Conservation (phyloP, 495 filamentous ascomycete species). For the Tuber aestivum region DNA sequence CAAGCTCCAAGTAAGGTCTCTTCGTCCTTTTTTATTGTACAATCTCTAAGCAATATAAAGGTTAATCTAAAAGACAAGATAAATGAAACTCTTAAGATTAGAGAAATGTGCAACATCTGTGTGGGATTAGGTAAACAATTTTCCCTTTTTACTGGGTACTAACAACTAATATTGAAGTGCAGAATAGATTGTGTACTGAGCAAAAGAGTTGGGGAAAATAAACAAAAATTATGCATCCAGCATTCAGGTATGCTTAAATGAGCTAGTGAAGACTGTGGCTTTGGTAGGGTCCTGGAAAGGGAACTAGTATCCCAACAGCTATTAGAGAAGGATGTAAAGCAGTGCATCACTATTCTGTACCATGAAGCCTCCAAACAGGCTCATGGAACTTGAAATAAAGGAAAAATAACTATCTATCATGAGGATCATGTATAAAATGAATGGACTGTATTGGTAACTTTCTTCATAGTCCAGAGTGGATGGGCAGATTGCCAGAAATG, state of each 20-base stretch:
- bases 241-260: not conserved
- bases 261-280: not conserved
- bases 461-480: no score
- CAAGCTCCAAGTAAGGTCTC: not conserved
- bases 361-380: no score
- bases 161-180: not conserved
- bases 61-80: not conserved
- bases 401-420: no score
- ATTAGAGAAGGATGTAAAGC: not conserved
- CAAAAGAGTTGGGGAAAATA: not conserved
- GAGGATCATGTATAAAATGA: no score
- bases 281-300: not conserved
- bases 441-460: no score
- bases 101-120: not conserved
- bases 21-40: not conserved
- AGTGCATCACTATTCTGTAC: not conserved
- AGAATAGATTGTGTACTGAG: not conserved
- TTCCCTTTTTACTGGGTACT: not conserved
- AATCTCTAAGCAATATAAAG: not conserved
- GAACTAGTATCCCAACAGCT: not conserved
- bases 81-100: not conserved
- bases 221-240: not conserved
- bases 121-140: not conserved
- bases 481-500: no score
- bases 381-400: no score